phyloP scores from a whole-genome alignment of 306 rosid genomes.

The Citrullus amarus region DNA sequence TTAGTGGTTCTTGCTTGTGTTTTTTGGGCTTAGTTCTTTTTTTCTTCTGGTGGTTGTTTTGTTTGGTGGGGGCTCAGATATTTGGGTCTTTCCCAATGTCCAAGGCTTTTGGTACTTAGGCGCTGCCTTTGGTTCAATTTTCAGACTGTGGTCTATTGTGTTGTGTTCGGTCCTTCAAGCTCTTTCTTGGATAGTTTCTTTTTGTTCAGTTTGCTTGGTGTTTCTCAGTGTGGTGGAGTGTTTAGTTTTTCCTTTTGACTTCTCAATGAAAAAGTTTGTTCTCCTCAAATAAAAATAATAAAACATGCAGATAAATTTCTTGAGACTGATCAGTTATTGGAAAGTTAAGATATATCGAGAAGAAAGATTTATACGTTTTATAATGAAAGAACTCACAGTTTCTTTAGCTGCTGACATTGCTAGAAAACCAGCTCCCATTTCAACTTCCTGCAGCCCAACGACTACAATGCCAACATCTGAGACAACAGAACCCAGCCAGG shows the following conservation, averaged over 20 bases:
- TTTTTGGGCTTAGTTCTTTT: no score
- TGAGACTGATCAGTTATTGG: neutral
- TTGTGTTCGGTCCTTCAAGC: no score
- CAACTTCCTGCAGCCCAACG: conserved; percentile 98
- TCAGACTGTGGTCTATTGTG: no score
- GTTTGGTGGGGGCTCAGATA: no score
- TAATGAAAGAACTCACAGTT: conserved; percentile 48
- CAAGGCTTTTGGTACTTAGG: no score
- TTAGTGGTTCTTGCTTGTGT: no score
- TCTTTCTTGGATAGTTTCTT: no score
- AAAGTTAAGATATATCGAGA: neutral
- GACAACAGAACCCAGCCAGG: conserved; percentile 79
- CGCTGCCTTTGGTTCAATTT: no score
- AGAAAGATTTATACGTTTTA: neutral
- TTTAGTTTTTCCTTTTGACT: neutral
- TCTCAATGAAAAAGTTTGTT: neutral
- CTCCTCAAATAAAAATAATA: neutral
- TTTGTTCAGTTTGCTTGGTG: no score
- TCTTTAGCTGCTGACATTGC: conserved; percentile 99
- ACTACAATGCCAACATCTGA: conserved; percentile 73
- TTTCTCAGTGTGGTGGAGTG: neutral
- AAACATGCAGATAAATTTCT: neutral
- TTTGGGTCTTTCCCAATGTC: no score
- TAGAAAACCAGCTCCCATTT: conserved; percentile 99
- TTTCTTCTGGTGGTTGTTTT: no score